Conservation (phyloP, 2,329 filamentous ascomycete genomes). For the Scortechinia acanthostroma region DNA sequence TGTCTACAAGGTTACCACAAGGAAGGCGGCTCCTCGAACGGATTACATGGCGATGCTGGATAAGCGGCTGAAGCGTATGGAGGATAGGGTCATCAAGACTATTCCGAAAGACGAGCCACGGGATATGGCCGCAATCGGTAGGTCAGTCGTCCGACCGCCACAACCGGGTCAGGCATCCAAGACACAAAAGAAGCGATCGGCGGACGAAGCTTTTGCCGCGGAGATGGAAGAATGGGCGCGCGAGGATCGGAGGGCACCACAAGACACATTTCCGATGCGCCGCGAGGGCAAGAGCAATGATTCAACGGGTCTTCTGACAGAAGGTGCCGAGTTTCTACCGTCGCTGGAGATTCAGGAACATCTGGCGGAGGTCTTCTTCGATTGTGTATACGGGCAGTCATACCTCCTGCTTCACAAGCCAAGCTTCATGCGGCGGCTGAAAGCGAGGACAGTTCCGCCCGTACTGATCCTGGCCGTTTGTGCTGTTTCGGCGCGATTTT, state of each 20-base stretch:
- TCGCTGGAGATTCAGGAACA: conserved; percentile 85
- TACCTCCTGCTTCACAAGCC: conserved; percentile 94
- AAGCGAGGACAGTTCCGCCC: conserved; percentile 72
- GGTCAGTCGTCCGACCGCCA: conserved; percentile 79
- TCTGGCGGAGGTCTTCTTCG: conserved; percentile 88
- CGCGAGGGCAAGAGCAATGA: conserved; percentile 63
- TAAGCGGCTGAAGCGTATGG: conserved; percentile 91
- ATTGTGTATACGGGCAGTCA: conserved; percentile 88
- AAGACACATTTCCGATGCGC: conserved; percentile 37
- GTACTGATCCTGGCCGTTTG: conserved; percentile 91
- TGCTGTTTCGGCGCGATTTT: conserved; percentile 90
- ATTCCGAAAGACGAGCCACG: conserved; percentile 81
- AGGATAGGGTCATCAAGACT: conserved; percentile 92
- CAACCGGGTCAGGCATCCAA: conserved; percentile 42
- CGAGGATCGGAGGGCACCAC: conserved; percentile 3
- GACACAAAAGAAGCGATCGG: conserved; percentile 27
- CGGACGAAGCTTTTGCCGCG: not conserved
- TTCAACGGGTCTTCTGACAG: conserved; percentile 69
- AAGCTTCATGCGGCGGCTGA: conserved; percentile 85
- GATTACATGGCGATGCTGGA: conserved; percentile 99
- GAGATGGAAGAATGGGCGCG: not conserved
- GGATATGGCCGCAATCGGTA: conserved; percentile 53
- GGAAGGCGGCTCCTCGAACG: conserved; percentile 87
- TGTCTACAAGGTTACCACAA: conserved; percentile 92
- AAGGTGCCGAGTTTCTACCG: conserved; percentile 77